Evolutionary conservation across 805 yeast genomes (phyloP), one percentile per base, ranked within the genome.

Genomic region (Peterozyma toletana): DNA sequence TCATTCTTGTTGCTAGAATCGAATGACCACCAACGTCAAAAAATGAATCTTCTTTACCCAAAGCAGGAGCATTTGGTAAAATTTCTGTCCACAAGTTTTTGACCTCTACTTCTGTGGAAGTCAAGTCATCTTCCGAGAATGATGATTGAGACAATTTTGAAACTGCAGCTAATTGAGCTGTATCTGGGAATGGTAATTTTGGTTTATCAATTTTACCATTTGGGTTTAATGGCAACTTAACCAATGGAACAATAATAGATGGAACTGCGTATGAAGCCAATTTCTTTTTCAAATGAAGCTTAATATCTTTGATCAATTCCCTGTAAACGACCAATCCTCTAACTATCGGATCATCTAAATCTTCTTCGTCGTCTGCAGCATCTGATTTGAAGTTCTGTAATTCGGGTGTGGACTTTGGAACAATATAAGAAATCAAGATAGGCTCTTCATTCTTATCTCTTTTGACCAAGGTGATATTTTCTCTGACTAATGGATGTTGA

Each of bases 201-300:
- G 98, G 98, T 68, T 93, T 93, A 68, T 93, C 99, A 46, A 93
- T 88, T 65, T 93, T 93, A 54, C 99, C 99, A 62, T 93, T 93
- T 47, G 99, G 99, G 66, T 93, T 93, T 64, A 93, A 72, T 21
- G 99, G 99, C 59, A 93, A 67, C 55, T 80, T 82, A 21, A 76
- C 71, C 68, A 95, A 71, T 13, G 97, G 97, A 40, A 93, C 91
- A 56, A 93, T 81, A 33, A 91, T 71, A 1, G 96, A 75, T 38
- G 99, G 99, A 39, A 93, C 83, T 14, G 99, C 96, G 61, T 93
- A 93, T 11, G 85, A 74, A 0, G 99, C 97, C 46, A 93, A 73
- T 65, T 95, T 83, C 57, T 83, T 87, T 66, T 87, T 87, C 64
- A 93, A 75, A 58, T 83, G 83, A n/a, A 73, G 72, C 58, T 85